Conservation (phyloP, 2,329 filamentous ascomycete genomes). For the Exophiala oligosperma region DNA sequence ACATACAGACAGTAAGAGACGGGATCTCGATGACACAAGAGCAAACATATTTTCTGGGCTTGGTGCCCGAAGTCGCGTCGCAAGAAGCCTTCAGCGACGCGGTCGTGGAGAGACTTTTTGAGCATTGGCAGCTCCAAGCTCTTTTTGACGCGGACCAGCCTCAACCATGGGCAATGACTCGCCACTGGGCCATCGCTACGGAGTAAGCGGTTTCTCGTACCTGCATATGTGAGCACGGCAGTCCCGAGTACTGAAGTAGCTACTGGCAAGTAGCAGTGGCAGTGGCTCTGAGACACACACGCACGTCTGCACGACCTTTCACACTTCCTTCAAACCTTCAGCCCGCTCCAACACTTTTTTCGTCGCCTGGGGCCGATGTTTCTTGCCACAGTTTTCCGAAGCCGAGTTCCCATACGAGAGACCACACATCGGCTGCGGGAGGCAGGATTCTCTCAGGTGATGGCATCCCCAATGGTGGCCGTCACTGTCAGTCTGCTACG, state of each 20-base stretch:
- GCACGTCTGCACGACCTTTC: constrained; percentile 18
- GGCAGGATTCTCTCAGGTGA: background rate
- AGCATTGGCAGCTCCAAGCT: constrained; percentile 5
- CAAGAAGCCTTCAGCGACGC: background rate
- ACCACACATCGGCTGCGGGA: background rate
- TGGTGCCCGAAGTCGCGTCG: background rate
- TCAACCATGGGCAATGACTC: background rate
- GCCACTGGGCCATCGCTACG: background rate
- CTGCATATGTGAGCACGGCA: constrained; percentile 18
- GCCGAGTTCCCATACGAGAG: background rate
- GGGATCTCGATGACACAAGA: background rate
- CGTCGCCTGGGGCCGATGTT: background rate
- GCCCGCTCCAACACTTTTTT: background rate
- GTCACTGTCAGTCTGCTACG: constrained; percentile 1
- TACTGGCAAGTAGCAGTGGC: too few species aligned
- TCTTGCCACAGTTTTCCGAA: constrained; percentile 3
- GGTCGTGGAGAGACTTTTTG: background rate
- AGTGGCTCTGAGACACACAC: constrained; percentile 22
- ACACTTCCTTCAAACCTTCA: background rate
- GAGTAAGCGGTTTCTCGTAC: constrained; percentile 6
- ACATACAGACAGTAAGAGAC: background rate
- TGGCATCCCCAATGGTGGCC: background rate
- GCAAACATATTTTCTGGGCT: background rate
- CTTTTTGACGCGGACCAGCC: constrained; percentile 9
- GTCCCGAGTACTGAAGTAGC: too few species aligned